Evolutionary conservation across 2,329 filamentous ascomycete species (phyloP), one percentile per base, ranked within the genome.

Genomic region (Colletotrichum sp.): DNA sequence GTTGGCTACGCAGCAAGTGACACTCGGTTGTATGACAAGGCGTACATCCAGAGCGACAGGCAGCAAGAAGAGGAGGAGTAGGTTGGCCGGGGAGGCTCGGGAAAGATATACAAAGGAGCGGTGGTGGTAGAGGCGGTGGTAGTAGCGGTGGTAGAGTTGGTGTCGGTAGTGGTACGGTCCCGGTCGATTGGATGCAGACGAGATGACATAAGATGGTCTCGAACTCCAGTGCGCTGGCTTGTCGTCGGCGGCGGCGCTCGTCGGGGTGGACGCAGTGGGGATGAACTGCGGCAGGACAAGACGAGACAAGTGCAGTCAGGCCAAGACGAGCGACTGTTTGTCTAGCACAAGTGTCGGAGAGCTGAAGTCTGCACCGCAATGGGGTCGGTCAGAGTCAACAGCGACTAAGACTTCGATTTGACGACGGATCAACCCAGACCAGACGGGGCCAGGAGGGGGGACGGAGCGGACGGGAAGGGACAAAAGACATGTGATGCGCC

Each of bases 171-270:
- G 73, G 73, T 74, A 68, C 70, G 73, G 73, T 67, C 58, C 70
- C 70, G 73, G 70, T 68, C 73, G 70, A 75, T 75, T 75, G 73
- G 73, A 69, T 75, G 73, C 73, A 75, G 73, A 67, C 58, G 64
- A 72, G 73, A 75, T 75, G 73, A 75, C 73, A 75, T 75, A 75
- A 75, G 73, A 73, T 71, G 73, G 57, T 64, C 73, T 66, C 71
- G 73, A 74, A 71, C 73, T 61, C 34, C 68, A 60, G 48, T 68
- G 24, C 63, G 38, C 64, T 72, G 43, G 48, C 63, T 52, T 68
- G 64, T 72, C 43, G 70, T 73, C 70, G 73, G 64, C 71, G 67
- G 61, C 67, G 73, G 70, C 64, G 70, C 26, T 73, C 64, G 64
- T 65, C 70, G 73, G 73, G 73, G 55, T 52, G 48, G 60, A 58